phyloP scores from a whole-genome alignment of 768 basidiomycete genomes.

The Russula earlei region DNA sequence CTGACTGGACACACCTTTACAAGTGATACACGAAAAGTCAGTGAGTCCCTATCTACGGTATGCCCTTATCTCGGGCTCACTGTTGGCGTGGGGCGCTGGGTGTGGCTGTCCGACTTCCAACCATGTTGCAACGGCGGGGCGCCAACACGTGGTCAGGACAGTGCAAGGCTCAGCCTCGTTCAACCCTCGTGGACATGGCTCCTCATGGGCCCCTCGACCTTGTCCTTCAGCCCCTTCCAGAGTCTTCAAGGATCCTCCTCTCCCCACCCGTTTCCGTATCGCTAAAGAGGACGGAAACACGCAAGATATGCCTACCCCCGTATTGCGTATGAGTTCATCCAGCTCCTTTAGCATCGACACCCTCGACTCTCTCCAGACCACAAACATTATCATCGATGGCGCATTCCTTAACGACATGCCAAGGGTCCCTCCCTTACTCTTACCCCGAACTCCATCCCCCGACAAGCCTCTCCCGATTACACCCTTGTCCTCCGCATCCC shows the following conservation, averaged over 20 bases:
- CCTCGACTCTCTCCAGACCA: too few species aligned
- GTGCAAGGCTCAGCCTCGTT: conserved; percentile 27
- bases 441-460: conserved; percentile 22
- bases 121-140: conserved; percentile 7
- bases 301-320: conserved; percentile 20
- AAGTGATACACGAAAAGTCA: too few species aligned
- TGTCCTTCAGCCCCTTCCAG: neutral
- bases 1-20: too few species aligned
- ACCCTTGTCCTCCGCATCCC: conserved; percentile 21
- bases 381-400: conserved; percentile 14
- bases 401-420: conserved; percentile 18
- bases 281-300: conserved; percentile 6
- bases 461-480: conserved; percentile 29
- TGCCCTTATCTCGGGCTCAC: too few species aligned
- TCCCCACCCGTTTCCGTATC: conserved; percentile 22
- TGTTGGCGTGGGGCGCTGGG: too few species aligned
- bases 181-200: conserved; percentile 26
- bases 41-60: too few species aligned
- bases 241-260: conserved; percentile 22
- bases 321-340: conserved; percentile 24
- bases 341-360: conserved; percentile 22
- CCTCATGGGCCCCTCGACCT: conserved; percentile 16
- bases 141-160: too few species aligned
- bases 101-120: too few species aligned
- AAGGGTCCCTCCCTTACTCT: conserved; percentile 1